Base-by-base conservation (phyloP, 208 protist species). In the Wallacemonas rigidus region DNA sequence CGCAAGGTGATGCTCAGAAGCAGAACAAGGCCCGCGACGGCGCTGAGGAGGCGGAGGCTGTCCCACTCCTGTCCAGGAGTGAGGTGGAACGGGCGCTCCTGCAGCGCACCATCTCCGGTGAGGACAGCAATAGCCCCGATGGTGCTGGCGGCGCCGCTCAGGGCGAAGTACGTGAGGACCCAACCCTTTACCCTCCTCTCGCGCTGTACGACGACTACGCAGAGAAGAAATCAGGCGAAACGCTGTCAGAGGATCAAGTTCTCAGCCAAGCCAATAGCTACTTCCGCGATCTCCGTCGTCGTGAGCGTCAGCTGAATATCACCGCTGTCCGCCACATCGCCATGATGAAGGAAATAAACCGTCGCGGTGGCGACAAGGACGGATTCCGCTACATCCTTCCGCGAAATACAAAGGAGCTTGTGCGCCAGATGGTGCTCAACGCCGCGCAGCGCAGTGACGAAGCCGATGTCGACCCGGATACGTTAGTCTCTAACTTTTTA, bases 361-460 rank as follows among this genome's bases (percentile, higher is more conserved):
- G 85, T 15, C 81, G 81, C 7, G 92, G 92, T n/a, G 92, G 92
- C 8, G 92, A 96, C 71, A 93, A 88, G 72, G 88, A 96, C 35
- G 92, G 92, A 2, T 96, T 96, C 67, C 83, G 83, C 57, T 96
- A 96, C 72, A 86, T 96, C 1, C 70, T 96, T 36, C 92, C 92
- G 3, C 85, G 81, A 35, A 93, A 86, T 67, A 83, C 86, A 11
- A 92, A 89, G 79, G 60, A 84, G 55, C 77, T 95, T 5, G 90
- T 91, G 57, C 76, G 81, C 14, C 81, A 92, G 60, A 87, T 96
- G 80, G 51, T 81, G 69, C 40, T 65, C 8, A 65, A 65, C 60
- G 43, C 41, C 15, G 60, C 60, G 9, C 56, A 77, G 48, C 77
- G 67, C 26, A 77, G 78, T 64, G 77, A 80, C 65, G 64, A 71